Evolutionary conservation across 352 stramenopile species (phyloP), one percentile per base, ranked within the genome.

Genomic region (Globisporangium alternatum): DNA sequence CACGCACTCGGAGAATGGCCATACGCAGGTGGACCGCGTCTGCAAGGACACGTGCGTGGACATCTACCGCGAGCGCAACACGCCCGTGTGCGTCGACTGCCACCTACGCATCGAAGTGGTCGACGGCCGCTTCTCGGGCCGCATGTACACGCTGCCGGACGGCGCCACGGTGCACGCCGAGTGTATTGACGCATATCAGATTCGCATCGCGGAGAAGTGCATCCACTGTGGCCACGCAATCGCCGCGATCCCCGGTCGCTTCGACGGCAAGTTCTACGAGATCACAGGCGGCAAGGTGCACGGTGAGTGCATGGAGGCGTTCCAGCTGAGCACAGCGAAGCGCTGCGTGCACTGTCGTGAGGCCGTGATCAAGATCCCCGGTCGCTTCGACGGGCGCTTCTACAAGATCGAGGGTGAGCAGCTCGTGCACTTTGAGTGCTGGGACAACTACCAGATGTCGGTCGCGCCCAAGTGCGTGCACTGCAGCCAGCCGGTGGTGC

Each of bases 371-470:
- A 88, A 91, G 68, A 67, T 93, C 41, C 64, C 81, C 0, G 80
- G 80, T 3, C 81, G 71, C 53, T 95, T 93, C 47, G 83, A 93
- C 56, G 86, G 86, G 15, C 80, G 82, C n/a, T 95, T 95, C 56
- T 95, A 95, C 74, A 91, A 95, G 69, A 89, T 93, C 56, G 74
- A 88, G 41, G 72, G 67, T 7, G 78, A 82, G 7, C 65, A 78
- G 53, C 72, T 90, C 49, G 86, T 95, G 53, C 86, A 95, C 67
- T 93, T 93, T 47, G 86, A 95, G 68, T 95, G 86, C 69, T 95
- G 86, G 86, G 83, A 93, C 52, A 75, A 70, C 51, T 95, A 93
- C 59, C 86, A 95, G 68, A 66, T 75, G 56, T 71, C 79, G 0
- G 84, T 83, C 17, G 74, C 86, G n/a, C 78, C 84, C 28, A 88